Percentiles rank a stretch among this genome's conserved stretches.
Conservation (phyloP, 1,284 basidiomycete genomes). For the Ustilago bromivora region DNA sequence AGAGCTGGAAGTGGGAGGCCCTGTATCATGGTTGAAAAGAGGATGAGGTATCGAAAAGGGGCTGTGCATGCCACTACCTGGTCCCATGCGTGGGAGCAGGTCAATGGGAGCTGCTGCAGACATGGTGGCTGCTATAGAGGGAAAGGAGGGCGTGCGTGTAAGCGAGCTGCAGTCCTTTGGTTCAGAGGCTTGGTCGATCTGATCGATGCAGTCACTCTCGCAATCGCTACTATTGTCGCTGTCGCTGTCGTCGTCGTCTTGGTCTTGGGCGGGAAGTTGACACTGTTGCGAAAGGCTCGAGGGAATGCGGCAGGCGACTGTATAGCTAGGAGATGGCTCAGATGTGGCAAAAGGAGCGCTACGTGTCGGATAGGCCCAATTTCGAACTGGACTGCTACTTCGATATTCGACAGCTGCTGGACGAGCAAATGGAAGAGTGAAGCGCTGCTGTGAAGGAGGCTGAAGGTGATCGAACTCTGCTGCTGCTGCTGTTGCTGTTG, state of each 20-base stretch:
- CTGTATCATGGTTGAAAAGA: conserved; percentile 32
- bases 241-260: conserved; percentile 7
- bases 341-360: conserved; percentile 12
- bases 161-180: not conserved
- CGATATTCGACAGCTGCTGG: not conserved
- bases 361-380: conserved; percentile 11
- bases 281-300: conserved; percentile 33
- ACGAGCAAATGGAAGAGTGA: conserved; percentile 16
- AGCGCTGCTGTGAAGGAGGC: conserved; percentile 13
- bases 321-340: conserved; percentile 2
- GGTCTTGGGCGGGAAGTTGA: conserved; percentile 1
- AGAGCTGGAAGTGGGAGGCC: conserved; percentile 21
- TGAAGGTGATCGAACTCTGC: not conserved
- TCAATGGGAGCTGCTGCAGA: conserved; percentile 28
- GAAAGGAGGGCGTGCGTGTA: conserved; percentile 1
- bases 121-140: conserved; percentile 18
- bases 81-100: conserved; percentile 30
- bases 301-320: conserved; percentile 20
- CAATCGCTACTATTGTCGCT: conserved; percentile 2
- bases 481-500: not conserved
- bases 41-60: conserved; percentile 49
- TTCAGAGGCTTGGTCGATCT: not conserved
- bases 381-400: conserved; percentile 3
- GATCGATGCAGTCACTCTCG: not conserved
- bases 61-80: conserved; percentile 27